Evolutionary conservation across 2,329 filamentous ascomycete genomes (phyloP).

Genomic region (Calycina marina): DNA sequence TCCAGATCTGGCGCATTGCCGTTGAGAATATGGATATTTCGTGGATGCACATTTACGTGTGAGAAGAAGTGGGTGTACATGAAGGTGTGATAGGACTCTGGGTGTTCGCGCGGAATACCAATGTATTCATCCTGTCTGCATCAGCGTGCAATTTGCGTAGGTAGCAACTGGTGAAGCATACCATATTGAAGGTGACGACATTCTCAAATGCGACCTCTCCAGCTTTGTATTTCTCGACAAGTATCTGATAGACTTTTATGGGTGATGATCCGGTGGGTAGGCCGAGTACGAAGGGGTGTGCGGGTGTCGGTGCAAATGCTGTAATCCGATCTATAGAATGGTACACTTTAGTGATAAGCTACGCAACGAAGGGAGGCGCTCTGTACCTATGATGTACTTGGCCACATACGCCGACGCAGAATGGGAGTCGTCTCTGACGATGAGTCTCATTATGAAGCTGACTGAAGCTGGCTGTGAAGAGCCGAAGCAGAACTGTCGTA

Average conservation of each 20-base stretch:
- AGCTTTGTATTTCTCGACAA: conserved; percentile 57
- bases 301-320: conserved; percentile 54
- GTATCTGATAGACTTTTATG: conserved; percentile 59
- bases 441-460: conserved; percentile 51
- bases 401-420: conserved; percentile 63
- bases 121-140: conserved; percentile 64
- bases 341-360: no score
- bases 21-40: conserved; percentile 73
- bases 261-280: conserved; percentile 75
- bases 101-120: conserved; percentile 66
- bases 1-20: conserved; percentile 65
- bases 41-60: conserved; percentile 65
- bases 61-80: conserved; percentile 92
- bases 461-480: neutral
- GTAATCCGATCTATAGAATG: conserved; percentile 61
- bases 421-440: conserved; percentile 60
- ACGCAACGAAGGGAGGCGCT: neutral
- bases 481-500: no score
- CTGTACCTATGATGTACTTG: conserved; percentile 59
- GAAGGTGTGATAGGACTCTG: conserved; percentile 79
- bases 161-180: conserved; percentile 25
- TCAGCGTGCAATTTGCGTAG: neutral
- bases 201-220: conserved; percentile 68
- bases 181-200: conserved; percentile 89
- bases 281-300: conserved; percentile 67